These are phyloP conservation scores for Globisporangium nunn DNA, from an alignment of 352 stramenopile genomes.

Conservation along the genomic window DNA sequence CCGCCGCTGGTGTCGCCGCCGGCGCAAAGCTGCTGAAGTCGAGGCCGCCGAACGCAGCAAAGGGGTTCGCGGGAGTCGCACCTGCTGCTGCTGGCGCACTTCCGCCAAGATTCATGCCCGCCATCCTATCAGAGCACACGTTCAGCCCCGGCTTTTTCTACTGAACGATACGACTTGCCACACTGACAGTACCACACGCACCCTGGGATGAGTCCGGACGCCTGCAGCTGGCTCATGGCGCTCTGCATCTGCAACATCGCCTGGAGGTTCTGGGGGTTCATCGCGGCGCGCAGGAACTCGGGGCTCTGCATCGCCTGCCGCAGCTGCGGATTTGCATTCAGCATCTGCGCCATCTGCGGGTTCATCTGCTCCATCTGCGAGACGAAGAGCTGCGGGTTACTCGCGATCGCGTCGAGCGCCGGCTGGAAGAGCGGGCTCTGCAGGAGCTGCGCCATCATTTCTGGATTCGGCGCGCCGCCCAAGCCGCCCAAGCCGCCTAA, in stretches of 20 bases:
- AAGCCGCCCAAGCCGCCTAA: constrained; percentile 8
- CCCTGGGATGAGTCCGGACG: constrained; percentile 59
- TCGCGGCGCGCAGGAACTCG: constrained; percentile 74
- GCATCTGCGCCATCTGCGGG: constrained; percentile 80
- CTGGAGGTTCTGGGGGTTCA: constrained; percentile 89
- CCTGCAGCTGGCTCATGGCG: constrained; percentile 79
- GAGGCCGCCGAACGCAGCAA: constrained; percentile 32
- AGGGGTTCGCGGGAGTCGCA: constrained; percentile 31
- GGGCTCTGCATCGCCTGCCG: constrained; percentile 88
- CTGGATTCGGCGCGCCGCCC: constrained; percentile 33
- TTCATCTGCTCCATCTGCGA: constrained; percentile 86
- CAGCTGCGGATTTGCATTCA: constrained; percentile 86
- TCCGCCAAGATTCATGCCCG: constrained; percentile 38
- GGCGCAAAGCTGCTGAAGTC: constrained; percentile 16
- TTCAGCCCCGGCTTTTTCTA: not conserved
- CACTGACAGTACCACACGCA: constrained; percentile 14
- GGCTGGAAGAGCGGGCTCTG: constrained; percentile 85
- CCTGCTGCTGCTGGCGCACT: constrained; percentile 5
- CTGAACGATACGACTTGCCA: no score
- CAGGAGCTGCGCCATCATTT: constrained; percentile 81
- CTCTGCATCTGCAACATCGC: constrained; percentile 90
- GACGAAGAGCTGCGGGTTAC: constrained; percentile 75
- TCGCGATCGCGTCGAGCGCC: constrained; percentile 75
- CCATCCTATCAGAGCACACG: constrained; percentile 23
- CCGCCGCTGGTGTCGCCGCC: constrained; percentile 13